A percentile compares a stretch with the other conserved stretches of the same genome.
These are phyloP conservation scores for Sesbania bispinosa DNA, from an alignment of 306 rosid genomes.

Conservation along the genomic window DNA sequence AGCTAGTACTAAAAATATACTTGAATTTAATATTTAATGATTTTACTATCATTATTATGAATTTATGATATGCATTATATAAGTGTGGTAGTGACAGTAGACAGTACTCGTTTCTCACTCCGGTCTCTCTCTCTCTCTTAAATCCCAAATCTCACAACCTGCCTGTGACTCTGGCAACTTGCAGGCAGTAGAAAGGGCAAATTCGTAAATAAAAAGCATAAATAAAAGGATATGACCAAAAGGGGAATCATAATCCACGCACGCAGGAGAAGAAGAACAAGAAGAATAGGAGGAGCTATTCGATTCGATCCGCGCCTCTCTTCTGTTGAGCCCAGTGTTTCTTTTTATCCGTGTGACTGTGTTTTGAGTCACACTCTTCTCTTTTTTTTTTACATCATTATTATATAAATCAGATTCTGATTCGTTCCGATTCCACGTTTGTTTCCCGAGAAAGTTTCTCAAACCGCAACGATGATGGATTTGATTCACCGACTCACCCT, in stretches of 20 bases:
- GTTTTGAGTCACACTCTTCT: not conserved
- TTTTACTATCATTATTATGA: too few relatives aligned
- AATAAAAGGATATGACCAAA: not conserved
- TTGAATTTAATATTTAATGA: too few relatives aligned
- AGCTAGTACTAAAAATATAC: too few relatives aligned
- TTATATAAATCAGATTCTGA: conserved; percentile 1
- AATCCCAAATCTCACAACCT: too few relatives aligned
- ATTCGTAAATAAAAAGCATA: not conserved
- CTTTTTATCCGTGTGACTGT: too few relatives aligned
- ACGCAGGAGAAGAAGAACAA: not conserved
- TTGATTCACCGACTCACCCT: conserved; percentile 34
- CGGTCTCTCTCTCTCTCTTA: not conserved
- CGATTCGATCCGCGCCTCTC: not conserved
- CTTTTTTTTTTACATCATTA: not conserved
- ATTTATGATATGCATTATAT: too few relatives aligned
- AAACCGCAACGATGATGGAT: conserved; percentile 36
- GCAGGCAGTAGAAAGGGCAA: not conserved
- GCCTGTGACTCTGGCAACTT: not conserved
- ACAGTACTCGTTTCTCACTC: too few relatives aligned
- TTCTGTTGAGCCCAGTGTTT: not conserved
- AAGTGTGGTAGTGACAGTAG: too few relatives aligned
- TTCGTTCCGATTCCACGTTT: conserved; percentile 19
- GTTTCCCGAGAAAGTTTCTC: conserved; percentile 30
- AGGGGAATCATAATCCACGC: not conserved
- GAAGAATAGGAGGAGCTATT: not conserved